Evolutionary conservation across 495 filamentous ascomycete species (phyloP).

Genomic region (Aspergillus nanangensis): DNA sequence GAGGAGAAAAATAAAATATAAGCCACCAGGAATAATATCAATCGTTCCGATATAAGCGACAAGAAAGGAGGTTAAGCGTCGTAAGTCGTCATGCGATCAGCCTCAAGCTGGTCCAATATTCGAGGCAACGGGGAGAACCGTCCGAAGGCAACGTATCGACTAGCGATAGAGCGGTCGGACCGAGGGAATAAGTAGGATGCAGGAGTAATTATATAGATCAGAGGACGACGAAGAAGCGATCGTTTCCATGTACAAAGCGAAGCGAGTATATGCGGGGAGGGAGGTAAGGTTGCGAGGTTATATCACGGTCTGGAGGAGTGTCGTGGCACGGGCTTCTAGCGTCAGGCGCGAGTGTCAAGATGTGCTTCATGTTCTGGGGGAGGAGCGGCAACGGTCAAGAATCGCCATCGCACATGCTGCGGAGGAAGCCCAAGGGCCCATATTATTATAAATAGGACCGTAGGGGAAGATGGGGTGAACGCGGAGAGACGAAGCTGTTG

Average conservation of each 20-base stretch:
- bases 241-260: no score
- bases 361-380: constrained; percentile 22
- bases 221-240: no score
- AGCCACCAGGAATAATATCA: neutral
- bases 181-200: no score
- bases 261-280: no score
- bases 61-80: neutral
- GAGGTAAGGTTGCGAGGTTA: no score
- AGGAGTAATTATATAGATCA: no score
- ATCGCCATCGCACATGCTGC: constrained; percentile 22
- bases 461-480: neutral
- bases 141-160: neutral
- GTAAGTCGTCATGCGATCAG: neutral
- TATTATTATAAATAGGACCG: constrained; percentile 1
- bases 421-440: constrained; percentile 9
- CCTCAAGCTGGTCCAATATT: neutral
- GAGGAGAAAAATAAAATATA: neutral
- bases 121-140: neutral
- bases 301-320: constrained; percentile 4
- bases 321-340: constrained; percentile 16
- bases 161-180: no score
- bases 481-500: neutral
- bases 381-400: constrained; percentile 17
- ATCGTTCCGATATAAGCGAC: neutral
- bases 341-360: constrained; percentile 19